These are phyloP conservation scores for Phaeotremella fagi DNA, from an alignment of 768 basidiomycete species.

Conservation along the genomic window DNA sequence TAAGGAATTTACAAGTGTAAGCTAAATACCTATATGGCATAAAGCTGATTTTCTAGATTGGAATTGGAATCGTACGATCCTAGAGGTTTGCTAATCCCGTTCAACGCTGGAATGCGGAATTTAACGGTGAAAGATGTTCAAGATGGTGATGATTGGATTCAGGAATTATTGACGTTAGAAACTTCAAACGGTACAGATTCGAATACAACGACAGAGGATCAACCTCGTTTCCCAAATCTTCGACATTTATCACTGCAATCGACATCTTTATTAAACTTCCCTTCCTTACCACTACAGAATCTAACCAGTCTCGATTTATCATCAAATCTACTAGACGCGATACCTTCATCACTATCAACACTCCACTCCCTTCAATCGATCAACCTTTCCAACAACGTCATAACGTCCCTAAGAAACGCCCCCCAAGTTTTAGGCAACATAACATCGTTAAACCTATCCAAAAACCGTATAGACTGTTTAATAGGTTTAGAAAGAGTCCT, in stretches of 20 bases:
- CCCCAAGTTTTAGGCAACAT: conserved; percentile 75
- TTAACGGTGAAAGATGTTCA: conserved; percentile 44
- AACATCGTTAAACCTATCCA: conserved; percentile 69
- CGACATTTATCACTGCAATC: conserved; percentile 35
- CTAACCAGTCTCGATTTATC: conserved; percentile 83
- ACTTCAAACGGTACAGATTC: neutral
- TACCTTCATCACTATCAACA: conserved; percentile 69
- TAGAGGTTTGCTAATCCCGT: conserved; percentile 36
- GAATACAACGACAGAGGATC: neutral
- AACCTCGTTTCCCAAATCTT: conserved; percentile 30
- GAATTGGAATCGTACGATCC: conserved; percentile 47
- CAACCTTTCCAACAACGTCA: conserved; percentile 95
- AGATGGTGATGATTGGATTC: conserved; percentile 47
- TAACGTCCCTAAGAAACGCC: conserved; percentile 90
- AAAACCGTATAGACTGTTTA: conserved; percentile 88
- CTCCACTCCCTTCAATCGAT: conserved; percentile 81
- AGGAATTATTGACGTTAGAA: conserved; percentile 28
- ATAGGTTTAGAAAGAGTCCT: conserved; percentile 87
- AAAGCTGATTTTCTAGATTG: conserved; percentile 28
- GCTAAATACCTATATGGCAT: conserved; percentile 3
- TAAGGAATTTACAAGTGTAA: conserved; percentile 42
- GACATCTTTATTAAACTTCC: conserved; percentile 32
- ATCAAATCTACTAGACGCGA: conserved; percentile 80
- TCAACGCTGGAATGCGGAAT: conserved; percentile 33
- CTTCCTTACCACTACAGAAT: conserved; percentile 36